Conservation (phyloP, 2,329 filamentous ascomycete species). For the Cercospora brassicicola region DNA sequence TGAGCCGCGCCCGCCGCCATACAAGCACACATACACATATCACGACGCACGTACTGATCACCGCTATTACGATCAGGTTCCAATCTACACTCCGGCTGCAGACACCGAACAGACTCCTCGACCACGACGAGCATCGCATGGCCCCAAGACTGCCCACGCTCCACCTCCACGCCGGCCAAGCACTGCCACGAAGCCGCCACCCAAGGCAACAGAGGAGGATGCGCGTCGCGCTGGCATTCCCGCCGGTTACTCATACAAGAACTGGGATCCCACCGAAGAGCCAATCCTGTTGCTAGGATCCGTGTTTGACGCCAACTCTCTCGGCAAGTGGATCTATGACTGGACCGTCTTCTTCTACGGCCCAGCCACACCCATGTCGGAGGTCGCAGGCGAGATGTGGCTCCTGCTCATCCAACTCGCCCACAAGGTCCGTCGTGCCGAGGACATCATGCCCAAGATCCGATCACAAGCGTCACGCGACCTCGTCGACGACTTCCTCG, state of each 20-base stretch:
- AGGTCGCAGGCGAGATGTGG: conserved; percentile 94
- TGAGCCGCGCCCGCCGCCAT: conserved; percentile 49
- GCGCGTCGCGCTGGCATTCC: conserved; percentile 70
- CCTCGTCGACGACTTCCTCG: conserved; percentile 85
- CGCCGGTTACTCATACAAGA: conserved; percentile 88
- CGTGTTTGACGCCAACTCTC: conserved; percentile 94
- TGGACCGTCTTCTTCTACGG: conserved; percentile 94
- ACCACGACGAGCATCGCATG: conserved; percentile 45
- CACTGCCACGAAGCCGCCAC: conserved; percentile 40
- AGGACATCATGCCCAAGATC: conserved; percentile 73
- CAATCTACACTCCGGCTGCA: conserved; percentile 44
- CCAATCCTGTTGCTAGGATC: conserved; percentile 92
- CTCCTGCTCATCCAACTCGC: conserved; percentile 89
- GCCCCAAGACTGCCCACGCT: conserved; percentile 56
- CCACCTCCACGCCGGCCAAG: conserved; percentile 48
- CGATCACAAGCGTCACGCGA: conserved; percentile 72
- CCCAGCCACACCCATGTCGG: conserved; percentile 76
- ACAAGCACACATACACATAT: conserved; percentile 56
- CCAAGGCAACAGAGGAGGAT: conserved; percentile 65
- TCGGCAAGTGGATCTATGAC: conserved; percentile 99
- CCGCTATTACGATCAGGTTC: conserved; percentile 52
- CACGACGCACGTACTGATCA: conserved; percentile 53
- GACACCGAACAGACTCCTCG: conserved; percentile 39
- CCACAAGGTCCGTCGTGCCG: conserved; percentile 88
- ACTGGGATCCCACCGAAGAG: conserved; percentile 93